Percentiles rank a stretch among this genome's conserved stretches.
Conservation (phyloP, 2,329 filamentous ascomycete species). For the Colletotrichum ledebouriae region DNA sequence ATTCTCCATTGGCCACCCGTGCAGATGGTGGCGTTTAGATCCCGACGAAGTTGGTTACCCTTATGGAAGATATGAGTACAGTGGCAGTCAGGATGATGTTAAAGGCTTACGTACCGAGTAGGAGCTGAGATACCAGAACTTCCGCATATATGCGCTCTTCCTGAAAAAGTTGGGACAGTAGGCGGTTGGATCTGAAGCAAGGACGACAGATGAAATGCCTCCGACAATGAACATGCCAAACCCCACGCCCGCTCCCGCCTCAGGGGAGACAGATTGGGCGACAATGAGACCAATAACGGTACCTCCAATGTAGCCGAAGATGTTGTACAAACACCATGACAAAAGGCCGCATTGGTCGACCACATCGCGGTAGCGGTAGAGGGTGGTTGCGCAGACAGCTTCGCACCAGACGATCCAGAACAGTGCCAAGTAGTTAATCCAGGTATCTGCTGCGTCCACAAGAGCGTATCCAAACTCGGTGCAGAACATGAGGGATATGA, state of each 20-base stretch:
- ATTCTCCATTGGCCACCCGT: constrained; percentile 38
- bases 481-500: constrained; percentile 66
- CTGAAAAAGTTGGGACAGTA: constrained; percentile 17
- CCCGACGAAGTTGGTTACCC: constrained; percentile 37
- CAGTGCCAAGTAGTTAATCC: constrained; percentile 65
- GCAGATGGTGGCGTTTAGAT: constrained; percentile 36
- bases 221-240: constrained; percentile 62
- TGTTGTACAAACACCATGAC: constrained; percentile 56
- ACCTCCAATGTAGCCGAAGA: constrained; percentile 62
- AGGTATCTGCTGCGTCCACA: constrained; percentile 65
- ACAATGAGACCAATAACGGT: constrained; percentile 62
- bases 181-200: constrained; percentile 46
- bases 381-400: constrained; percentile 62
- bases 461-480: constrained; percentile 67
- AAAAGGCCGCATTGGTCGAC: constrained; percentile 57
- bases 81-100: neutral
- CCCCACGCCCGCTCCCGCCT: constrained; percentile 61
- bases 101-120: constrained; percentile 25
- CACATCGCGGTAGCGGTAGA: constrained; percentile 63
- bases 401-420: constrained; percentile 66
- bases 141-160: neutral
- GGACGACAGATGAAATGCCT: constrained; percentile 50
- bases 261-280: constrained; percentile 57
- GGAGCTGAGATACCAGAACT: constrained; percentile 27
- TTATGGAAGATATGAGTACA: neutral